Conservation (phyloP, 371 early-diverging fungal genomes). For the Mortierella sp. region DNA sequence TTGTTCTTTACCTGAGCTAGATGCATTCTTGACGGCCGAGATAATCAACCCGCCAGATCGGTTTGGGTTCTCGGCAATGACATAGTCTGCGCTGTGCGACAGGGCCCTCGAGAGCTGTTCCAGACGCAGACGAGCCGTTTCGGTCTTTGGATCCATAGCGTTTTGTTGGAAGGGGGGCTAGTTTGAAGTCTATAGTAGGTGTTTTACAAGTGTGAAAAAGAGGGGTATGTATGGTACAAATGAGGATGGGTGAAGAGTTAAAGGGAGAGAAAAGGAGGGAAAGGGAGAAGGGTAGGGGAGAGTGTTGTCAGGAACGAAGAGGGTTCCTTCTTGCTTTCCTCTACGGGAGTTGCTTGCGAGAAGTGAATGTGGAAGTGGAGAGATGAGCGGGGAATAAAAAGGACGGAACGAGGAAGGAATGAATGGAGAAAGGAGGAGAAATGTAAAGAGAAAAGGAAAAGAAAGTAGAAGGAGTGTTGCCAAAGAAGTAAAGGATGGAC, state of each 20-base stretch:
- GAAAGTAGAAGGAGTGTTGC: not conserved
- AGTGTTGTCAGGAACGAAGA: not conserved
- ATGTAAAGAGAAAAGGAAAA: not conserved
- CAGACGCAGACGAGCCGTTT: conserved; percentile 48
- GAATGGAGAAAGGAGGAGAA: conserved; percentile 13
- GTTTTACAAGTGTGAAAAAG: conserved; percentile 1
- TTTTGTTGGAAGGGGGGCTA: not conserved
- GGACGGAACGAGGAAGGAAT: not conserved
- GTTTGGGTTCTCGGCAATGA: conserved; percentile 44
- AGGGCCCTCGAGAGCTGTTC: conserved; percentile 49
- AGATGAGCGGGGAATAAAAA: conserved; percentile 12
- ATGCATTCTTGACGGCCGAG: conserved; percentile 35
- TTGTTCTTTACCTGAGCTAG: conserved; percentile 23
- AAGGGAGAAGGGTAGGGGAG: not conserved
- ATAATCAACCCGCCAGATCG: conserved; percentile 51
- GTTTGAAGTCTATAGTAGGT: not conserved
- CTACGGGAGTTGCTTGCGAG: not conserved
- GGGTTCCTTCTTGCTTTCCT: conserved; percentile 4
- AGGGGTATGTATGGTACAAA: not conserved
- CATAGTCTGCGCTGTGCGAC: conserved; percentile 57
- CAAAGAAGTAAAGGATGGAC: not conserved
- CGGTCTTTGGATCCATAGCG: conserved; percentile 52
- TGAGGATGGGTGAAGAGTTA: not conserved
- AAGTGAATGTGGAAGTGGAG: conserved; percentile 9
- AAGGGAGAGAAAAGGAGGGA: not conserved